Base-by-base conservation (phyloP, 441 rosid species). In the Isatis lusitanica region DNA sequence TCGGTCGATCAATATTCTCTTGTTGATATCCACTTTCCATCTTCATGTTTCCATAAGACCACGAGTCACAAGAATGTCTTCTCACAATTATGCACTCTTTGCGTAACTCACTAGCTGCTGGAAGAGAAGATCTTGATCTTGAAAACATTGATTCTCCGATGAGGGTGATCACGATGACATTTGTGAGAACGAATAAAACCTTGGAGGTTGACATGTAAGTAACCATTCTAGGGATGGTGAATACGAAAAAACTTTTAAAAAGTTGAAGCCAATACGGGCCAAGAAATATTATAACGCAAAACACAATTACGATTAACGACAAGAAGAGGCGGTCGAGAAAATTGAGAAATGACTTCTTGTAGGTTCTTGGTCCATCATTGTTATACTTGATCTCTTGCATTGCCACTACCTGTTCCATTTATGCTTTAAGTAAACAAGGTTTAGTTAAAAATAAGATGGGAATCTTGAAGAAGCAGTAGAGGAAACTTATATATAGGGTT, bases 101-200 rank as follows among this genome's bases (percentile, higher is more conserved):
- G 7, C 73, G 79, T 68, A 48, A 57, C 50, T 36, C 61, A 10
- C 39, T 62, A 35, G 69, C 33, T 9, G 69, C 33, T 9, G 67
- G 71, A 6, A 50, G 56, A 64, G 81, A 73, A 51, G 74, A 44
- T 12, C 56, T 69, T 43, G 83, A 57, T 60, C 80, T 74, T 40
- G 63, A 75, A 51, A 80, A 48, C 66, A 62, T 83, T 65, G 84
- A 83, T 67, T 80, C 83, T 36, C 80, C 40, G 0, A 83, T 58
- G 28, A 85, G 83, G 63, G 57, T 59, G 21, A 72, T 58, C 15
- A 80, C 58, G 6, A 85, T 83, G 39, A 75, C 61, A 69, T 80
- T 85, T 46, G 78, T 81, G 55, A 80, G 44, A 52, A 83, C 0
- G 61, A 85, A 85, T 74, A 80, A 73, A 50, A 71, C 59, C 43